phyloP scores from a whole-genome alignment of 164 flowering plant species.

The Dillenia turbinata region DNA sequence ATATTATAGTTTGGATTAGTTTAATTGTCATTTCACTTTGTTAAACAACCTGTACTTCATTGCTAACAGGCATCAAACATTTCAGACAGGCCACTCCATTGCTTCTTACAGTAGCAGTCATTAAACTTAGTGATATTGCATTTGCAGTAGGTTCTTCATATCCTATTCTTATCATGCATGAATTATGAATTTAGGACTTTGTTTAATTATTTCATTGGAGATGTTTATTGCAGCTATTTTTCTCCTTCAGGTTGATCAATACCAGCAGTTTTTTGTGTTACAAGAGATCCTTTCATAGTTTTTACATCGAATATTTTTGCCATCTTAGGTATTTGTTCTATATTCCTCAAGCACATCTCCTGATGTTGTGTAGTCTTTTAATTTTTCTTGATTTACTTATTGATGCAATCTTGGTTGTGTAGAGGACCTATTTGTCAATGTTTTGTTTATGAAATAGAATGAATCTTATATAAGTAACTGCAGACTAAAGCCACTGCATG shows the following conservation, averaged over 20 bases:
- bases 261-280: constrained; percentile 98
- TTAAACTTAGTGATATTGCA: constrained; percentile 97
- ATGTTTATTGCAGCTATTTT: constrained; percentile 2
- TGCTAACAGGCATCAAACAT: constrained; percentile 53
- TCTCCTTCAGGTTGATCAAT: constrained; percentile 80
- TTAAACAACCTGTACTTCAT: constrained; percentile 22
- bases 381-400: background rate
- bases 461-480: no score
- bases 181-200: no score
- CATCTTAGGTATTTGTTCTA: constrained; percentile 62
- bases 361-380: background rate
- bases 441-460: no score
- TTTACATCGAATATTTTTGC: constrained; percentile 90
- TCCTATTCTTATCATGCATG: background rate
- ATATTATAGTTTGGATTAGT: no score
- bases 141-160: constrained; percentile 73
- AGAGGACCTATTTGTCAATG: no score
- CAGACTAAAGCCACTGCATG: no score
- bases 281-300: constrained; percentile 88
- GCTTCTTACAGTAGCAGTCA: constrained; percentile 85
- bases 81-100: constrained; percentile 97
- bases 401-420: no score
- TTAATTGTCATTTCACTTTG: background rate
- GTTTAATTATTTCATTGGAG: background rate
- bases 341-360: background rate